Conservation (phyloP, 805 yeast species). For the Kazachstania psychrophila region DNA sequence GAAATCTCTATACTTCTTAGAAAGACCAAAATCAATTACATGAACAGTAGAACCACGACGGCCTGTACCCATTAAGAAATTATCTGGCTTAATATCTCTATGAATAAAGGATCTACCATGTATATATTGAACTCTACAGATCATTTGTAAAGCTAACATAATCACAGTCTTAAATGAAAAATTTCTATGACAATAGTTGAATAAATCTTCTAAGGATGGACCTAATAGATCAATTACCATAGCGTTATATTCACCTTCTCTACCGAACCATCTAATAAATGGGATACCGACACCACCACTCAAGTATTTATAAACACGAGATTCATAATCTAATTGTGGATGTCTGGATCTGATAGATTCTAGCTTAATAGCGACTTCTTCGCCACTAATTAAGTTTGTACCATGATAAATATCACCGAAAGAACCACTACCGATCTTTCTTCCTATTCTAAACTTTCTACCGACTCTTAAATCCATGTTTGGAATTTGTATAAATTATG, state of each 20-base stretch:
- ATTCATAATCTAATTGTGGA: conserved; percentile 95
- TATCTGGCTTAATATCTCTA: conserved; percentile 80
- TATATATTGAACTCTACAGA: conserved; percentile 88
- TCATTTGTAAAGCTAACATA: conserved; percentile 85
- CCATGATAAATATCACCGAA: conserved; percentile 95
- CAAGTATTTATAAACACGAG: conserved; percentile 85
- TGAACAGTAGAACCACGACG: conserved; percentile 91
- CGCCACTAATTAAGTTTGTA: conserved; percentile 89
- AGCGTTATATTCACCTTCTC: conserved; percentile 93
- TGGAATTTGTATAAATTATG: no score
- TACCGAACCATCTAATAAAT: conserved; percentile 92
- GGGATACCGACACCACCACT: conserved; percentile 98
- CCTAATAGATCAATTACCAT: conserved; percentile 95
- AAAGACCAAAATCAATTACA: conserved; percentile 89
- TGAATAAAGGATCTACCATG: conserved; percentile 91
- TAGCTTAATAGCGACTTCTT: conserved; percentile 93
- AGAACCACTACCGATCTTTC: conserved; percentile 94
- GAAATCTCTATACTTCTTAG: conserved; percentile 90
- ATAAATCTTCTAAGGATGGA: conserved; percentile 88
- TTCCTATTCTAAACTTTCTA: conserved; percentile 85
- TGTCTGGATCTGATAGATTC: conserved; percentile 87
- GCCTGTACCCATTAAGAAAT: conserved; percentile 80
- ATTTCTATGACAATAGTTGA: conserved; percentile 90
- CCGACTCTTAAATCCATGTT: conserved; percentile 77
- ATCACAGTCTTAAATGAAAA: conserved; percentile 90